These are phyloP conservation scores for Leptographium lundbergii DNA, from an alignment of 2,329 filamentous ascomycete genomes.

Conservation along the genomic window DNA sequence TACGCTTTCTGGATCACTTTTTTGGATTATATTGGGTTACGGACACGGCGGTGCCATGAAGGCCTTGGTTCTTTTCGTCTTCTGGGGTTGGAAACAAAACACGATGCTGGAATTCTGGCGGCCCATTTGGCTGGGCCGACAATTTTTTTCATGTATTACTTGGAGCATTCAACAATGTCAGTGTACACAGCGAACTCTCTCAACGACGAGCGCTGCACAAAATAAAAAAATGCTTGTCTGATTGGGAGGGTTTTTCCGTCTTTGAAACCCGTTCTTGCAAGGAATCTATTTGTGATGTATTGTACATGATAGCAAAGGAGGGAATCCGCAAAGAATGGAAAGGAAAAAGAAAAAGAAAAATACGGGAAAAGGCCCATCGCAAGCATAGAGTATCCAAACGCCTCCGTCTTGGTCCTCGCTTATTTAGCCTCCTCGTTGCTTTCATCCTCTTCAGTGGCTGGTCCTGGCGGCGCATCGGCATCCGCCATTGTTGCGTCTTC, in stretches of 20 bases:
- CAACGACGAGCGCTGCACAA: background rate
- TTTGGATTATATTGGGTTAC: background rate
- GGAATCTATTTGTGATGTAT: background rate
- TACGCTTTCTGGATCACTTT: background rate
- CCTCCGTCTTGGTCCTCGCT: background rate
- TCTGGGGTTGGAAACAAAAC: background rate
- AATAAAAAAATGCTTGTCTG: background rate
- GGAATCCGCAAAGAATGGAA: background rate
- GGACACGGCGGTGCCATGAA: background rate
- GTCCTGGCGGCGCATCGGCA: background rate
- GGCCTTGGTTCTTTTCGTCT: background rate
- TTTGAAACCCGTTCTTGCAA: background rate
- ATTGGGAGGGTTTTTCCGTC: background rate
- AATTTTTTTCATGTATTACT: background rate
- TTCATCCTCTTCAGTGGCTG: background rate
- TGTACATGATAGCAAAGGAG: background rate
- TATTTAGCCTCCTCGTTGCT: background rate
- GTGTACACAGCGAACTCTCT: background rate
- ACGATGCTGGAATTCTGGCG: background rate
- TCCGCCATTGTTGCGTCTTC: slow-evolving; percentile 5
- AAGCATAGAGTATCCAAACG: background rate
- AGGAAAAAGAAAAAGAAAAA: too few species aligned
- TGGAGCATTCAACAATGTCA: background rate
- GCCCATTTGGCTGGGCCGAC: background rate
- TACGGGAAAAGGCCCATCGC: too few species aligned